Evolutionary conservation across 495 filamentous ascomycete genomes (phyloP).

Genomic region (Annulohypoxylon stygium): DNA sequence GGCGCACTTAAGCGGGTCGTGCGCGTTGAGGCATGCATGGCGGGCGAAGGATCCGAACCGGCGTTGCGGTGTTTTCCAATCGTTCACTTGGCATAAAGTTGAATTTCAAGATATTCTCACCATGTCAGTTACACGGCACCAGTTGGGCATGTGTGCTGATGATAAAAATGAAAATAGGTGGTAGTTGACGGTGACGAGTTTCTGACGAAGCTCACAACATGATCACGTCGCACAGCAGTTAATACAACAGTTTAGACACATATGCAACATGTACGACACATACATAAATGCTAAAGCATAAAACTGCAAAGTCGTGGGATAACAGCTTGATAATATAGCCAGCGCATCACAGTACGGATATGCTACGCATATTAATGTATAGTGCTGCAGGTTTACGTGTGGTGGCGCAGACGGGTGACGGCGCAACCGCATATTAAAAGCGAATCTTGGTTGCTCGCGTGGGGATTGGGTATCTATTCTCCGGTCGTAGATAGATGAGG

Average conservation of each 20-base stretch:
- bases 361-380: background rate
- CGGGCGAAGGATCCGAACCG: constrained; percentile 9
- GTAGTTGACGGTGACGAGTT: constrained; percentile 21
- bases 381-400: background rate
- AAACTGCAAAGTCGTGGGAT: background rate
- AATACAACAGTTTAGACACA: constrained; percentile 27
- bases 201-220: constrained; percentile 25
- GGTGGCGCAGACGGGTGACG: constrained; percentile 2
- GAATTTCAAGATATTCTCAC: constrained; percentile 17
- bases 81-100: constrained; percentile 9
- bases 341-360: constrained; percentile 1
- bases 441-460: constrained; percentile 17
- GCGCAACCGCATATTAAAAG: background rate
- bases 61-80: constrained; percentile 32
- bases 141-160: background rate
- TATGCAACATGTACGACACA: constrained; percentile 7
- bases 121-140: constrained; percentile 14
- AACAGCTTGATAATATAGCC: background rate
- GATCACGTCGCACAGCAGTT: constrained; percentile 24
- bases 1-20: background rate
- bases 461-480: constrained; percentile 31
- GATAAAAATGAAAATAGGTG: constrained; percentile 4
- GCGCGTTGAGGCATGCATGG: constrained; percentile 17
- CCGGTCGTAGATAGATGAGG: constrained; percentile 31
- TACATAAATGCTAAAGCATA: background rate